A percentile compares a stretch with the other conserved stretches of the same genome.
phyloP scores from a whole-genome alignment of 176 grass and related monocot genomes.

The Echinochloa phyllopogon region DNA sequence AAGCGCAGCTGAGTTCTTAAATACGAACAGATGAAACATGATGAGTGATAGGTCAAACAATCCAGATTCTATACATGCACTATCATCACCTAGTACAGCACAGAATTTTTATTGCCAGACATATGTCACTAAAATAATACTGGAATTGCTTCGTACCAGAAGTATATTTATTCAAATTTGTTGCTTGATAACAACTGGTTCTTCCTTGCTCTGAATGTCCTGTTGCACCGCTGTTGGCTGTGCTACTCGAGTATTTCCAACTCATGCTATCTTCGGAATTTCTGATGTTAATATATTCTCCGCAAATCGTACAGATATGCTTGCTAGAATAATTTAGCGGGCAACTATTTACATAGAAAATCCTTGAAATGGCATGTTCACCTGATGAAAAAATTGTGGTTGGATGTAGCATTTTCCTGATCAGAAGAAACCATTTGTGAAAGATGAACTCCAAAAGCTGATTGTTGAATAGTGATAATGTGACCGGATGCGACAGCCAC shows the following conservation, averaged over 20 bases:
- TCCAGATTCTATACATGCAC: neutral
- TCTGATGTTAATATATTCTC: neutral
- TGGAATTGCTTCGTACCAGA: conserved; percentile 28
- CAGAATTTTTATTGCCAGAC: conserved; percentile 1
- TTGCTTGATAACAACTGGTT: neutral
- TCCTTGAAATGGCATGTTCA: conserved; percentile 6
- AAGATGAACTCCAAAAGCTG: conserved; percentile 82
- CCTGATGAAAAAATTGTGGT: conserved; percentile 31
- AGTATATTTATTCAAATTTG: neutral
- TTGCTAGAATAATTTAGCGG: neutral
- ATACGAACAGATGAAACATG: neutral
- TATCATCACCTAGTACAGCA: conserved; percentile 45
- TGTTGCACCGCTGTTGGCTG: conserved; percentile 16
- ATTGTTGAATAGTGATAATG: conserved; percentile 77
- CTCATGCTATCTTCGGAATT: conserved; percentile 8
- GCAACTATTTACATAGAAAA: neutral
- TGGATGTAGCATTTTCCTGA: conserved; percentile 74
- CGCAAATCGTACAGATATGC: neutral
- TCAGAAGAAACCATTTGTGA: conserved; percentile 63
- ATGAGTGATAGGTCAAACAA: neutral
- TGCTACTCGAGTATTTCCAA: neutral
- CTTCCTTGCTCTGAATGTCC: neutral
- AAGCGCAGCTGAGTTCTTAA: conserved; percentile 69
- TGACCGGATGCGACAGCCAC: conserved; percentile 84
- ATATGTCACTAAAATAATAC: conserved; percentile 33